Evolutionary conservation across 2,329 filamentous ascomycete species (phyloP).

Genomic region (Orbilia quercus): DNA sequence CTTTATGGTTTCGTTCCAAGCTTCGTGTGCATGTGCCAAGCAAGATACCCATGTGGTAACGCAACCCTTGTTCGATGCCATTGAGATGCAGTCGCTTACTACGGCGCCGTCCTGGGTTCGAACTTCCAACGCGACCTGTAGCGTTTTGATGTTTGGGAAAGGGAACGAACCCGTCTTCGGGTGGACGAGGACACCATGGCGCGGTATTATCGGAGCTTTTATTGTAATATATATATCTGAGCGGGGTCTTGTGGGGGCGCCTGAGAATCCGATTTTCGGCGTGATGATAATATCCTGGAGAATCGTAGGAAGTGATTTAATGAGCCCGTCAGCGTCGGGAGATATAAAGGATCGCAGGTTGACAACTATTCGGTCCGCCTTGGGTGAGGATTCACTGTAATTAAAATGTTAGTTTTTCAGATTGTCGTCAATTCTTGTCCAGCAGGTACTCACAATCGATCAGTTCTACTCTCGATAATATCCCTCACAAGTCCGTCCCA

Average conservation of each 20-base stretch:
- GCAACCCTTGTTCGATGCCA: slow-evolving; percentile 81
- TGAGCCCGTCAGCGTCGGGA: slow-evolving; percentile 80
- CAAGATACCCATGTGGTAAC: slow-evolving; percentile 90
- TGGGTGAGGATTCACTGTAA: slow-evolving; percentile 71
- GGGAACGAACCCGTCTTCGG: slow-evolving; percentile 84
- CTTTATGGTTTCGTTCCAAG: slow-evolving; percentile 89
- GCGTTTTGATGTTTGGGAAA: slow-evolving; percentile 76
- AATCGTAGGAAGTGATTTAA: slow-evolving; percentile 87
- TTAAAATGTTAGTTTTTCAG: slow-evolving; percentile 36
- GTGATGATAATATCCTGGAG: slow-evolving; percentile 84
- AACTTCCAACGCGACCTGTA: slow-evolving; percentile 91
- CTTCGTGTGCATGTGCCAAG: slow-evolving; percentile 79
- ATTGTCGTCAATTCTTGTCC: neutral
- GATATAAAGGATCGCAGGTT: slow-evolving; percentile 81
- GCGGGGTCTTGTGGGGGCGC: slow-evolving; percentile 84
- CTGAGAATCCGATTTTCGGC: slow-evolving; percentile 90
- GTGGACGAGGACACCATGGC: slow-evolving; percentile 73
- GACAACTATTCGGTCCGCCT: slow-evolving; percentile 81
- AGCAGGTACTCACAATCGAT: slow-evolving; percentile 59
- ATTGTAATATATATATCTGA: slow-evolving; percentile 96
- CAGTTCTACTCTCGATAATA: slow-evolving; percentile 60
- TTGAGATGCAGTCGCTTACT: slow-evolving; percentile 86
- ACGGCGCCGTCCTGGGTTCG: slow-evolving; percentile 78
- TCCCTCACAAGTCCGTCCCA: slow-evolving; percentile 60
- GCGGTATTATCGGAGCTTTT: slow-evolving; percentile 79